phyloP scores from a whole-genome alignment of 2,329 filamentous ascomycete species.

The Drechslerella coelobrocha region DNA sequence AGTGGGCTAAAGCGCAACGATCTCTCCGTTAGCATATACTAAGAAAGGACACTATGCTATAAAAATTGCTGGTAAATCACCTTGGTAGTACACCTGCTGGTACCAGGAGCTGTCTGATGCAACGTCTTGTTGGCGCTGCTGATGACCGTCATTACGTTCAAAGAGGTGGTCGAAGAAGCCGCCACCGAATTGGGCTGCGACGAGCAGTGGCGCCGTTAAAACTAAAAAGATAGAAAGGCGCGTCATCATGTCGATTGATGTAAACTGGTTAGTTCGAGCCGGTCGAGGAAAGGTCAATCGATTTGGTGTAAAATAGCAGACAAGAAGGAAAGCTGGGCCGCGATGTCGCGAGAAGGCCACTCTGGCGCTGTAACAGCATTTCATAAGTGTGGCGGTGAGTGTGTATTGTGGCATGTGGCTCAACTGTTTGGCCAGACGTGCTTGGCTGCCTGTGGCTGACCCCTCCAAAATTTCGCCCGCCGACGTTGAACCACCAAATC shows the following conservation, averaged over 20 bases:
- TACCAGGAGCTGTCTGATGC: constrained; percentile 85
- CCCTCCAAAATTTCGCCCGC: neutral
- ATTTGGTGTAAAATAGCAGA: too few species aligned
- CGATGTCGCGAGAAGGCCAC: too few species aligned
- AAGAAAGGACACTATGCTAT: neutral
- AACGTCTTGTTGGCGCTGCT: constrained; percentile 75
- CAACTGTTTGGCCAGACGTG: too few species aligned
- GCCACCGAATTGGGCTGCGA: constrained; percentile 76
- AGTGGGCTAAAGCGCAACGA: constrained; percentile 69
- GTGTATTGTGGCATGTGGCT: too few species aligned
- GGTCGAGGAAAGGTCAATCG: too few species aligned
- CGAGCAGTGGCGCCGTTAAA: constrained; percentile 67
- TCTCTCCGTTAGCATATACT: constrained; percentile 17
- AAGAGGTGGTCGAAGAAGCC: constrained; percentile 98
- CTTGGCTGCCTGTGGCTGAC: too few species aligned
- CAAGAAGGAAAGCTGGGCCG: too few species aligned
- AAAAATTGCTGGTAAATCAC: constrained; percentile 60
- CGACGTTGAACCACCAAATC: neutral
- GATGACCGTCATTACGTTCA: constrained; percentile 64
- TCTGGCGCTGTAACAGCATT: too few species aligned
- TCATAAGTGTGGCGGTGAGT: too few species aligned
- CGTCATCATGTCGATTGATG: neutral
- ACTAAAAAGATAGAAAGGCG: constrained; percentile 55
- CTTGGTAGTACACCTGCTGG: constrained; percentile 71
- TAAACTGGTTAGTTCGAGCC: too few species aligned